A percentile compares a stretch with the other conserved stretches of the same genome.
These are phyloP conservation scores for Shiraia bambusicola DNA, from an alignment of 2,329 filamentous ascomycete species.

Conservation along the genomic window DNA sequence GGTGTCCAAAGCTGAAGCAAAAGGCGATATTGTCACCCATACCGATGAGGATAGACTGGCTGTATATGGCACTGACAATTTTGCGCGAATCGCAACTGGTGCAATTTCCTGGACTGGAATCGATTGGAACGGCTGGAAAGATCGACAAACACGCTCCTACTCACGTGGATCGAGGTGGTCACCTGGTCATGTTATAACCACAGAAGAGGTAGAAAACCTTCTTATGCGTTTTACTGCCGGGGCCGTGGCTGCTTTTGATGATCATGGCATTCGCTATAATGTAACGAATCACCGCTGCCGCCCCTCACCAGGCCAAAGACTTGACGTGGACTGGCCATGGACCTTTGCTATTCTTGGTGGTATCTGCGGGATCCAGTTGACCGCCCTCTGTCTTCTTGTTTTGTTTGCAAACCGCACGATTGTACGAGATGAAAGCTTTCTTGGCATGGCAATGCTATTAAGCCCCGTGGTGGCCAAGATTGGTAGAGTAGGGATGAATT, in stretches of 20 bases:
- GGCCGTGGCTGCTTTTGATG: slow-evolving; percentile 37
- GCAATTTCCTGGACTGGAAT: slow-evolving; percentile 38
- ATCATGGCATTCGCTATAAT: slow-evolving; percentile 32
- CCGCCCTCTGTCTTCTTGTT: slow-evolving; percentile 22
- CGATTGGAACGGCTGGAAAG: slow-evolving; percentile 7
- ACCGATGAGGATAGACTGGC: slow-evolving; percentile 14
- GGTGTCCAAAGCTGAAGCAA: slow-evolving; percentile 8
- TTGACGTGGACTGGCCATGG: slow-evolving; percentile 35
- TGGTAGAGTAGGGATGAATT: slow-evolving; percentile 23
- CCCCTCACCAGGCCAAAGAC: slow-evolving; percentile 25
- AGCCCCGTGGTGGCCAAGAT: slow-evolving; percentile 30
- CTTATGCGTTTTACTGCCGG: slow-evolving; percentile 34
- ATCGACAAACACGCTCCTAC: slow-evolving; percentile 22
- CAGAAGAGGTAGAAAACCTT: slow-evolving; percentile 21
- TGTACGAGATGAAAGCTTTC: slow-evolving; percentile 36
- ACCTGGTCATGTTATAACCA: slow-evolving; percentile 10
- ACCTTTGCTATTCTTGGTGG: slow-evolving; percentile 21
- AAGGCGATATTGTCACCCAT: slow-evolving; percentile 23
- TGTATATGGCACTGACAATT: slow-evolving; percentile 31
- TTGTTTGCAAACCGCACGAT: slow-evolving; percentile 32
- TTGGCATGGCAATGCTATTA: slow-evolving; percentile 36
- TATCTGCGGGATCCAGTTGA: slow-evolving; percentile 31
- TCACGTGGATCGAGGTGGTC: slow-evolving; percentile 29
- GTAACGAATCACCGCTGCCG: slow-evolving; percentile 10
- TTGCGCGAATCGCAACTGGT: slow-evolving; percentile 33